A percentile compares a stretch with the other conserved stretches of the same genome.
Conservation (phyloP, 139 green algal genomes). For the Coccomyxa sp. region DNA sequence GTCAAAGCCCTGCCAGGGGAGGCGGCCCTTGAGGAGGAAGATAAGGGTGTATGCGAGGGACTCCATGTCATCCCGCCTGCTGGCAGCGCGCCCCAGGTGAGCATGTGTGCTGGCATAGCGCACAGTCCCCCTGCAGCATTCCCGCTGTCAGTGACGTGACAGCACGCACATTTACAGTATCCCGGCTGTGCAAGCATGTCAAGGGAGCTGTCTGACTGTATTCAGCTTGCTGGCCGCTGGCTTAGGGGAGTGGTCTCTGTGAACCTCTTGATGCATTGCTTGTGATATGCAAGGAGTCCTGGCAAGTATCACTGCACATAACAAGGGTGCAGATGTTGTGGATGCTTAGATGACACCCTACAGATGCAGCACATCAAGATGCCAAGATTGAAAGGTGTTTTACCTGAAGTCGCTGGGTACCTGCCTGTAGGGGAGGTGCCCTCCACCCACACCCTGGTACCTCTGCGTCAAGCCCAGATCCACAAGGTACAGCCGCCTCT, state of each 20-base stretch:
- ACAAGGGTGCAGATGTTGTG: too few relatives aligned
- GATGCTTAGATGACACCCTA: too few relatives aligned
- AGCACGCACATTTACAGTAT: too few relatives aligned
- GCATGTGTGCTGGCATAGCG: constrained; percentile 95
- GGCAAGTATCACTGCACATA: too few relatives aligned
- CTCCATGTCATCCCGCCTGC: constrained; percentile 91
- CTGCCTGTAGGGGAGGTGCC: constrained; percentile 95
- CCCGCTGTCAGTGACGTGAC: too few relatives aligned
- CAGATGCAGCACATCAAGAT: too few relatives aligned
- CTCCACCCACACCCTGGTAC: constrained; percentile 27
- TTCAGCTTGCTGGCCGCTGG: too few relatives aligned
- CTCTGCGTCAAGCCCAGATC: constrained; percentile 81
- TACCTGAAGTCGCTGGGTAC: constrained; percentile 89
- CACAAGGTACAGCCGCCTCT: constrained; percentile 93
- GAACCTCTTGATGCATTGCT: too few relatives aligned
- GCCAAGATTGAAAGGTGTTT: not conserved
- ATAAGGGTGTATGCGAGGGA: constrained; percentile 96
- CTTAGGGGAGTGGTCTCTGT: too few relatives aligned
- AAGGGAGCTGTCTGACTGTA: too few relatives aligned
- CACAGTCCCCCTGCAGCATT: constrained; percentile 81
- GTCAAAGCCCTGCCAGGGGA: constrained; percentile 92
- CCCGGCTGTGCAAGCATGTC: too few relatives aligned
- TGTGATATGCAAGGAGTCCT: too few relatives aligned
- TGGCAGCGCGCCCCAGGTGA: constrained; percentile 88
- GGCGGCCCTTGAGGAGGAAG: constrained; percentile 87